Conservation (phyloP, 352 stramenopile species). For the Pythium graminicola region DNA sequence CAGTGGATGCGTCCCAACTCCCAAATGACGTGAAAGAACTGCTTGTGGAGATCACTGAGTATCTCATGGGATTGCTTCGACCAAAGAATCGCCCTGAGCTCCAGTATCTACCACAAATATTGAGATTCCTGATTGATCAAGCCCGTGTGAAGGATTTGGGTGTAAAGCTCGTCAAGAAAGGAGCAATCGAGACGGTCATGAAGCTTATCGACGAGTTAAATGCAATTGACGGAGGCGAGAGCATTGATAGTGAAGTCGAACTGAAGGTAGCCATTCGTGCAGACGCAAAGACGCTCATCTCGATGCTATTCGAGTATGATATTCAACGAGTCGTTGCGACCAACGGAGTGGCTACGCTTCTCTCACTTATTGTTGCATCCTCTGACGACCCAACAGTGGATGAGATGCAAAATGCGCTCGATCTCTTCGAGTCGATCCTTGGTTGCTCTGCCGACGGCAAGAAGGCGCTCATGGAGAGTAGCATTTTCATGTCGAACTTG, state of each 20-base stretch:
- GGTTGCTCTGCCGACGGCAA: conserved; percentile 39
- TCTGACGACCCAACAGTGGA: conserved; percentile 21
- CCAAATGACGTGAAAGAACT: conserved; percentile 51
- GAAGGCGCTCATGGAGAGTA: conserved; percentile 41
- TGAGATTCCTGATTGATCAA: conserved; percentile 39
- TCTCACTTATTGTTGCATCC: conserved; percentile 30
- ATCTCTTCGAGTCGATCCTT: conserved; percentile 59
- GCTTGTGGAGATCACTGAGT: conserved; percentile 49
- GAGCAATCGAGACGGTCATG: conserved; percentile 49
- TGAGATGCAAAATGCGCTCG: conserved; percentile 37
- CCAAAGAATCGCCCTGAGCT: conserved; percentile 16
- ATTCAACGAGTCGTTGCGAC: conserved; percentile 53
- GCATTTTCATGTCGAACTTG: conserved; percentile 40
- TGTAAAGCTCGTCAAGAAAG: conserved; percentile 41
- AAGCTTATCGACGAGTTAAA: conserved; percentile 48
- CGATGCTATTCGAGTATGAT: conserved; percentile 52
- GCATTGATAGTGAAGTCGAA: not conserved
- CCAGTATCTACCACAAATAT: conserved; percentile 24
- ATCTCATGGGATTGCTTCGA: conserved; percentile 33
- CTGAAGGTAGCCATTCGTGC: conserved; percentile 1
- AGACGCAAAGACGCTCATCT: conserved; percentile 41
- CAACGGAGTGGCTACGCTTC: conserved; percentile 55
- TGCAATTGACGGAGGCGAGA: conserved; percentile 3
- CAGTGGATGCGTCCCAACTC: conserved; percentile 33
- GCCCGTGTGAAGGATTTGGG: conserved; percentile 26